Percentiles rank a stretch among this genome's conserved stretches.
phyloP scores from a whole-genome alignment of 371 early-diverging fungal species.

The Pancytospora philotis region DNA sequence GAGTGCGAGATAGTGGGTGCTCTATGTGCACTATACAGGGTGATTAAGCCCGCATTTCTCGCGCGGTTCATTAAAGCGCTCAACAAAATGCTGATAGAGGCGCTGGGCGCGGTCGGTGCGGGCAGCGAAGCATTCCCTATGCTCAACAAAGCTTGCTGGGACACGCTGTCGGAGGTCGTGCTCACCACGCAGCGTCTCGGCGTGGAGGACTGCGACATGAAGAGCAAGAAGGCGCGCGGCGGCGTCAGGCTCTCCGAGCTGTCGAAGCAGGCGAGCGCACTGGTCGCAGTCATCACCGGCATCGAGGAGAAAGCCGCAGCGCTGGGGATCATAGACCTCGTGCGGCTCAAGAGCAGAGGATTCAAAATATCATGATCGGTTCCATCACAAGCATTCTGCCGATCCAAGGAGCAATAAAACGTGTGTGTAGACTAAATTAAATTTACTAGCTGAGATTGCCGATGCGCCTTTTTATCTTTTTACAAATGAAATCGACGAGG shows the following conservation, averaged over 20 bases:
- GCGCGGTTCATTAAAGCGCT: not conserved
- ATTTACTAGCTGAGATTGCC: no score
- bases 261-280: not conserved
- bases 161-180: slow-evolving; percentile 1
- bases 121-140: not conserved
- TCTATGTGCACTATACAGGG: not conserved
- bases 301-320: not conserved
- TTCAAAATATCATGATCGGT: no score
- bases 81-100: not conserved
- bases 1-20: not conserved
- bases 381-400: no score
- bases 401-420: no score
- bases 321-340: not conserved
- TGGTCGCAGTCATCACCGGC: not conserved
- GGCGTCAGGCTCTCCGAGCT: not conserved
- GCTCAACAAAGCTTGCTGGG: not conserved
- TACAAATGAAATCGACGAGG: no score
- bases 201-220: not conserved
- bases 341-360: not conserved
- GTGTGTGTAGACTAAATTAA: no score
- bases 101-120: not conserved
- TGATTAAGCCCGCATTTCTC: not conserved
- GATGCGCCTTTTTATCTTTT: no score
- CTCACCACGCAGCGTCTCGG: not conserved
- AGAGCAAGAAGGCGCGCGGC: not conserved